A percentile compares a stretch with the other conserved stretches of the same genome.
These are phyloP conservation scores for Calonectria montana DNA, from an alignment of 2,329 filamentous ascomycete genomes.

Conservation along the genomic window DNA sequence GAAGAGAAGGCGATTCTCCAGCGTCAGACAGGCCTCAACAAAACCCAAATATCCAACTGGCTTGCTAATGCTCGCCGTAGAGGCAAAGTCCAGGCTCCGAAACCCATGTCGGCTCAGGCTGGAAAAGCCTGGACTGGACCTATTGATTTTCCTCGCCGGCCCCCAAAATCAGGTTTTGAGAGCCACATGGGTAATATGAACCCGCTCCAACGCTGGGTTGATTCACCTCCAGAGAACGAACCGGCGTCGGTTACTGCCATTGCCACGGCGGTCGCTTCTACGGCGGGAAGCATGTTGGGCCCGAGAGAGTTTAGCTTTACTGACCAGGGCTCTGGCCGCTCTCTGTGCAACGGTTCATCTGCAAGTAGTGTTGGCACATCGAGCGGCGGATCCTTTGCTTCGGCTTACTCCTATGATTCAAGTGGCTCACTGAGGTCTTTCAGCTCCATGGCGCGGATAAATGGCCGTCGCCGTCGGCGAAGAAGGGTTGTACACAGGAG, in stretches of 20 bases:
- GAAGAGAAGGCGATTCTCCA: constrained; percentile 86
- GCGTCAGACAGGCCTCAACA: constrained; percentile 81
- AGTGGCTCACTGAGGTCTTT: constrained; percentile 66
- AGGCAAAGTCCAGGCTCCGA: constrained; percentile 78
- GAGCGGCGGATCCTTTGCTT: constrained; percentile 67
- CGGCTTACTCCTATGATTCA: constrained; percentile 69
- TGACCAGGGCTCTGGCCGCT: constrained; percentile 70
- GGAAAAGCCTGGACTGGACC: constrained; percentile 67
- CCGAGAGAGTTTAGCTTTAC: constrained; percentile 70
- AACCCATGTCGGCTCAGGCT: constrained; percentile 75
- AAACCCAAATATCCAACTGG: constrained; percentile 91
- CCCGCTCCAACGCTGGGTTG: constrained; percentile 68
- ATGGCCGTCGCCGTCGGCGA: constrained; percentile 62
- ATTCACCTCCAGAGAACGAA: constrained; percentile 72
- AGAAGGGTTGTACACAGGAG: constrained; percentile 50
- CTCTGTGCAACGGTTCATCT: constrained; percentile 69
- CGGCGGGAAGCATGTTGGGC: constrained; percentile 63
- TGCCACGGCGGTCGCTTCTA: constrained; percentile 66
- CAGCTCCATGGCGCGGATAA: constrained; percentile 54
- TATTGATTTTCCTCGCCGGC: constrained; percentile 78
- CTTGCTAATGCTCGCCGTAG: constrained; percentile 88
- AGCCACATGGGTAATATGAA: constrained; percentile 66
- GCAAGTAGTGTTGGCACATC: constrained; percentile 71
- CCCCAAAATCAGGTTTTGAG: constrained; percentile 65
- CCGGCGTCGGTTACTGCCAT: constrained; percentile 69